Base-by-base conservation (phyloP, 2,329 filamentous ascomycete species). In the Ceratocystis destructans region DNA sequence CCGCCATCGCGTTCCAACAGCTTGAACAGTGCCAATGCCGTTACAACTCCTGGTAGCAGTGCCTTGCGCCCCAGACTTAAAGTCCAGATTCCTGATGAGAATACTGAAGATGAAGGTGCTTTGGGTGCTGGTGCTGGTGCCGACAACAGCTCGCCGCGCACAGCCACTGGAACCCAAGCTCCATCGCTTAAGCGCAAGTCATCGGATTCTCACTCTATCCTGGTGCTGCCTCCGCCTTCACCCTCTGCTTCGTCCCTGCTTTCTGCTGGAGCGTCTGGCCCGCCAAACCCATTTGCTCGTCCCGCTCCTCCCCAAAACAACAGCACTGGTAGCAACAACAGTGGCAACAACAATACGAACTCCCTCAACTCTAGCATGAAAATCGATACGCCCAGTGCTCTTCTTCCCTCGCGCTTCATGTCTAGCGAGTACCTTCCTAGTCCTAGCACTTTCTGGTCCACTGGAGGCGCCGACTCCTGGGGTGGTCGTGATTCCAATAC, bases 211-310 rank as follows among this genome's bases (percentile, higher is more conserved):
- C 83, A 86, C 5, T 82, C 83, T 2, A 83, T 84, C 61, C 79
- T 96, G 22, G 90, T 96, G 2, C 80, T 99, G 5, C 94, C 94
- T 20, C 93, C 93, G 6, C 94, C 94, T 0, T 96, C 94, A 1
- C 93, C 94, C 0, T 96, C 90, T 37, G 89, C 90, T 1, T 88
- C 88, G 25, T 85, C 90, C 1, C 80, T 97, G 5, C 79, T 96
- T 66, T 96, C 91, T 61, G 94, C 94, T 0, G 94, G 94, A 50
- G 93, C 94, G 7, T 88, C 87, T 46, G 94, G 94, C 0, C 94
- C 94, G 15, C 91, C 91, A 1, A 99, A 99, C 74, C 94, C 94
- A 0, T 99, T 97, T 74, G 94, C 94, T 6, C 83, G 93, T 53
- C 94, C 93, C 0, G 83, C 87, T 31, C 90, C 89, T 3, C 89